A percentile compares a stretch with the other conserved stretches of the same genome.
Conservation (phyloP, 352 stramenopile species). For the Pythium myriotylum region DNA sequence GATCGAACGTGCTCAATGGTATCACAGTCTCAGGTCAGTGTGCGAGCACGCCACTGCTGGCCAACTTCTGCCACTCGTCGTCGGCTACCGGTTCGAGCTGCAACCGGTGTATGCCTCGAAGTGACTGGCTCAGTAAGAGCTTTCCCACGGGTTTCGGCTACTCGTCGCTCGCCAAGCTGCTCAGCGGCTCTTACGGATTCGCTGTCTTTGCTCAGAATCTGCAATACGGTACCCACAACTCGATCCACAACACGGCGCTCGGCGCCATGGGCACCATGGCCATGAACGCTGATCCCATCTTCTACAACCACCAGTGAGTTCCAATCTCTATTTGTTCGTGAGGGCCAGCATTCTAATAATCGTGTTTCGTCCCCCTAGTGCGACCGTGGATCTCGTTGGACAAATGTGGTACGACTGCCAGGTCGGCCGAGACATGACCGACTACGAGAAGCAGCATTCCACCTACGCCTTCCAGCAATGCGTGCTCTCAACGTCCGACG, state of each 20-base stretch:
- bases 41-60: conserved; percentile 19
- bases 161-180: conserved; percentile 40
- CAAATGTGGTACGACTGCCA: conserved; percentile 74
- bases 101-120: conserved; percentile 57
- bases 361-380: too few species aligned
- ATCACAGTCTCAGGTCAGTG: conserved; percentile 27
- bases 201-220: conserved; percentile 56
- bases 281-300: conserved; percentile 68
- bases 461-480: conserved; percentile 55
- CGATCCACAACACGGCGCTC: conserved; percentile 63
- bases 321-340: too few species aligned
- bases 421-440: conserved; percentile 52
- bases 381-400: conserved; percentile 62
- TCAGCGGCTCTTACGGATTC: conserved; percentile 52
- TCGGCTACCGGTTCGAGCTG: conserved; percentile 35
- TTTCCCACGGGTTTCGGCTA: conserved; percentile 71
- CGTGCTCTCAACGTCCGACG: conserved; percentile 22
- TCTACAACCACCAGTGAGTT: conserved; percentile 79
- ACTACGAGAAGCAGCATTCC: conserved; percentile 51
- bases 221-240: conserved; percentile 61
- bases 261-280: conserved; percentile 43
- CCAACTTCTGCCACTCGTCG: conserved; percentile 61
- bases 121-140: conserved; percentile 37
- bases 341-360: too few species aligned
- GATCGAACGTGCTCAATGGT: conserved; percentile 30